A percentile compares a stretch with the other conserved stretches of the same genome.
Conservation (phyloP, 2,329 filamentous ascomycete species). For the Trematosphaeria pertusa region DNA sequence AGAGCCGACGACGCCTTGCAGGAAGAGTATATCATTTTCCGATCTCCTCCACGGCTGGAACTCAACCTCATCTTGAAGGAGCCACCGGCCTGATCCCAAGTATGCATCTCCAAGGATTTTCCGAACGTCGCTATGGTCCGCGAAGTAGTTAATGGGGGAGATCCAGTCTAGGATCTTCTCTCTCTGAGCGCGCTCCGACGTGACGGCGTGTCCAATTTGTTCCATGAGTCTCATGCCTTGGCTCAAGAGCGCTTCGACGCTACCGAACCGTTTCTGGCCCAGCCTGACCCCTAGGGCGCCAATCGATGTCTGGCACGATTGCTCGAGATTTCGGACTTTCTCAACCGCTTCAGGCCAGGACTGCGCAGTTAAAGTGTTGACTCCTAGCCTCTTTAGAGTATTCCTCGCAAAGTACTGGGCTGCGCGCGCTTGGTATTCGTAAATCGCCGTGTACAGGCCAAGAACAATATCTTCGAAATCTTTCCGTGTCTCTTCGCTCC, state of each 20-base stretch:
- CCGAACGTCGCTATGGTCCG: slow-evolving; percentile 1
- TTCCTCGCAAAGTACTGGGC: slow-evolving; percentile 3
- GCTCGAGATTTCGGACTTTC: slow-evolving; percentile 3
- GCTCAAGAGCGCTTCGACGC: neutral
- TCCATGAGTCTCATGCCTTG: neutral
- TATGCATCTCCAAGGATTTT: slow-evolving; percentile 1
- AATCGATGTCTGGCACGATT: neutral
- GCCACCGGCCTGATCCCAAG: slow-evolving; percentile 4
- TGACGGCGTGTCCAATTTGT: neutral
- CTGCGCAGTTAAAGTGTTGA: neutral
- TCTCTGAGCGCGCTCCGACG: neutral
- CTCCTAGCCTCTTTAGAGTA: neutral
- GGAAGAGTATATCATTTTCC: neutral
- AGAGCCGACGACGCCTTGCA: slow-evolving; percentile 4
- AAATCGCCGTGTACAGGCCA: neutral
- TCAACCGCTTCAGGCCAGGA: neutral
- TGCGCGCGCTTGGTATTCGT: slow-evolving; percentile 3
- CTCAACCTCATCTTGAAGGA: slow-evolving; percentile 1
- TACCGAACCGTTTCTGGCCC: neutral
- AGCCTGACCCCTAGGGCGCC: neutral
- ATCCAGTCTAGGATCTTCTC: neutral
- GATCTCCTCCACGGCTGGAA: slow-evolving; percentile 1
- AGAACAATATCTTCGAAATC: slow-evolving; percentile 2
- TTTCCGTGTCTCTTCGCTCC: neutral
- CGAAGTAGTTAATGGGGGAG: neutral